Percentiles rank a stretch among this genome's conserved stretches.
These are phyloP conservation scores for Aspergillus jensenii DNA, from an alignment of 2,329 filamentous ascomycete species.

Conservation along the genomic window DNA sequence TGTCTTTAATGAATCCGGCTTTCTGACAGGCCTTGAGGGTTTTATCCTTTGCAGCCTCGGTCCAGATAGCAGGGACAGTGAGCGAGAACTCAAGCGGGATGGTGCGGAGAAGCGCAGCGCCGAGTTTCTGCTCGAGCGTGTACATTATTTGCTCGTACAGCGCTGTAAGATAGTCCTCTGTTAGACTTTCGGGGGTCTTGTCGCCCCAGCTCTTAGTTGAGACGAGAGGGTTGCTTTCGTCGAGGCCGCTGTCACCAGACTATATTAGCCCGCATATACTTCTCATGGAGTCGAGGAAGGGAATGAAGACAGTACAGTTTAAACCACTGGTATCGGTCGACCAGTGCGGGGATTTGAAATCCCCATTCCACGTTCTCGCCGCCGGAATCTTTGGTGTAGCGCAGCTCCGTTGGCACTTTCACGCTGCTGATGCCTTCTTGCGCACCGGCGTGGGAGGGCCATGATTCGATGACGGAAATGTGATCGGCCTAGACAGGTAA, in stretches of 20 bases:
- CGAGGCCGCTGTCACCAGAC: background rate
- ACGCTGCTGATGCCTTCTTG: conserved; percentile 11
- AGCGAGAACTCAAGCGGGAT: conserved; percentile 9
- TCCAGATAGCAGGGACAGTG: conserved; percentile 10
- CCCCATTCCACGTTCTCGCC: conserved; percentile 3
- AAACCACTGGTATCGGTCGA: conserved; percentile 11
- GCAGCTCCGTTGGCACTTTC: conserved; percentile 6
- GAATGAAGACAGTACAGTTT: conserved; percentile 2
- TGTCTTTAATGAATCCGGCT: background rate
- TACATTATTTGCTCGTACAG: conserved; percentile 11
- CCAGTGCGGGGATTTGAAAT: conserved; percentile 6
- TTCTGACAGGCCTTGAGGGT: conserved; percentile 9
- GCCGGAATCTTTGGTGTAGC: background rate
- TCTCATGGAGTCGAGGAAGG: background rate
- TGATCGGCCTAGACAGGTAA: background rate
- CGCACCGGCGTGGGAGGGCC: conserved; percentile 1
- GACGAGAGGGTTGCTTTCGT: conserved; percentile 8
- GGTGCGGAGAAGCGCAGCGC: conserved; percentile 1
- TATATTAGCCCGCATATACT: too few species aligned
- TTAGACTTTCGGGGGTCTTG: background rate
- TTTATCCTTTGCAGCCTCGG: conserved; percentile 11
- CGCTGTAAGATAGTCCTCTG: conserved; percentile 7
- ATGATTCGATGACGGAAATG: conserved; percentile 11
- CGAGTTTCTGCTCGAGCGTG: conserved; percentile 8
- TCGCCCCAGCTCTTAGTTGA: conserved; percentile 7